Evolutionary conservation across 495 filamentous ascomycete species (phyloP).

Genomic region (Podospora pseudopauciseta): DNA sequence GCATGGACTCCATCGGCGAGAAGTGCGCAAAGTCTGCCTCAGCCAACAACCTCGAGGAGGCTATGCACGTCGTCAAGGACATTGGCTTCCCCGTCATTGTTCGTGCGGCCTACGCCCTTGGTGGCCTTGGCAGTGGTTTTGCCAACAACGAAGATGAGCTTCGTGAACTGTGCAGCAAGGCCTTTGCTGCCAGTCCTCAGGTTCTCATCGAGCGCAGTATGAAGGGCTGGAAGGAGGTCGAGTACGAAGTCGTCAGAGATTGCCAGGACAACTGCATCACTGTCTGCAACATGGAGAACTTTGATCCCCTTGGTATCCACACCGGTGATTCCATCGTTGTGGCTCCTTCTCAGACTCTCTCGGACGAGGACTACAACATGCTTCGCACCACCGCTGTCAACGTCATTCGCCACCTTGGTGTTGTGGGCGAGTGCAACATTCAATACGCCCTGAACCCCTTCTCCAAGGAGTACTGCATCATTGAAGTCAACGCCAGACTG

Average conservation of each 20-base stretch:
- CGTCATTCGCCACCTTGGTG: constrained; percentile 91
- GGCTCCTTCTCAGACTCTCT: constrained; percentile 90
- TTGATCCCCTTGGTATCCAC: constrained; percentile 93
- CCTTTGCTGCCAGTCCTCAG: constrained; percentile 91
- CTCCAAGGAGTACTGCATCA: constrained; percentile 93
- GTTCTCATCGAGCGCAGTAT: constrained; percentile 95
- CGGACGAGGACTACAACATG: constrained; percentile 99
- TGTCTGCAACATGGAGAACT: constrained; percentile 99
- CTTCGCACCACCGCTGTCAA: constrained; percentile 93
- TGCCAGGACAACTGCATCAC: constrained; percentile 96
- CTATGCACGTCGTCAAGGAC: constrained; percentile 72
- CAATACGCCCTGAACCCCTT: constrained; percentile 96
- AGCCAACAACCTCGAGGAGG: constrained; percentile 81
- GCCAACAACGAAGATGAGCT: constrained; percentile 86
- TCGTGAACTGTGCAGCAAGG: constrained; percentile 87
- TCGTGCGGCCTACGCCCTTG: constrained; percentile 91
- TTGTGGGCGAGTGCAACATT: constrained; percentile 97
- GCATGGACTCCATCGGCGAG: constrained; percentile 97
- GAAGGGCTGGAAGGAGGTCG: constrained; percentile 99
- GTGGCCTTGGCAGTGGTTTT: constrained; percentile 93
- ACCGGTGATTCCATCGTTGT: constrained; percentile 97
- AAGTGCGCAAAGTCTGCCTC: constrained; percentile 97
- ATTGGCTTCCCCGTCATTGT: constrained; percentile 98
- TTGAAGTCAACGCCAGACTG: constrained; percentile 96
- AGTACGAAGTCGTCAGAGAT: constrained; percentile 96